A percentile compares a stretch with the other conserved stretches of the same genome.
Conservation (phyloP, 1,284 basidiomycete genomes). For the Fistulinella cinereoalba region DNA sequence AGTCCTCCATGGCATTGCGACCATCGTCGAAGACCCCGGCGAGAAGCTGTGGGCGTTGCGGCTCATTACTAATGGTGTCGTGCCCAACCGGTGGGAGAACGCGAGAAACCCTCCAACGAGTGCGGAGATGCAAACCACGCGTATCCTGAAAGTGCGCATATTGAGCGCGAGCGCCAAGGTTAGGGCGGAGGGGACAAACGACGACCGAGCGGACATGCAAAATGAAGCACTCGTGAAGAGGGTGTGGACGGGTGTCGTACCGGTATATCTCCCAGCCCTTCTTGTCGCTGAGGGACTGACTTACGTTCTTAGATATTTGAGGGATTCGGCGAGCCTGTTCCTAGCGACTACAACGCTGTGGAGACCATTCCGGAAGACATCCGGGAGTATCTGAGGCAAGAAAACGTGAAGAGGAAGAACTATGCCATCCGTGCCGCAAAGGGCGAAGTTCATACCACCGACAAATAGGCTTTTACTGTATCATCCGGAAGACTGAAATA, state of each 20-base stretch:
- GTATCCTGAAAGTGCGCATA: constrained; percentile 24
- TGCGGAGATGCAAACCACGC: constrained; percentile 25
- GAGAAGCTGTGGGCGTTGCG: constrained; percentile 28
- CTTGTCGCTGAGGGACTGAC: neutral
- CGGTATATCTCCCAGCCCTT: constrained; percentile 12
- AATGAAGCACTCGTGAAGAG: constrained; percentile 10
- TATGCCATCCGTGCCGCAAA: constrained; percentile 19
- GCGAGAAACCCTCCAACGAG: constrained; percentile 22
- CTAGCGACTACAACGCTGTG: constrained; percentile 19
- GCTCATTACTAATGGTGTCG: constrained; percentile 22
- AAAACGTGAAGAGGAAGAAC: constrained; percentile 26
- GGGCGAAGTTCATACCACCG: neutral
- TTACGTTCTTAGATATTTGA: constrained; percentile 19
- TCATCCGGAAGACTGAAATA: too few species aligned
- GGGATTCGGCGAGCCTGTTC: constrained; percentile 26
- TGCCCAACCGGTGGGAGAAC: constrained; percentile 25
- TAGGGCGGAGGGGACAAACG: constrained; percentile 23
- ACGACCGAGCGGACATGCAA: constrained; percentile 21
- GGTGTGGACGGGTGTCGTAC: constrained; percentile 28
- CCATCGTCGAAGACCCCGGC: constrained; percentile 12
- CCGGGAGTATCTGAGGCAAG: constrained; percentile 19
- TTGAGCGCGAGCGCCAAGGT: constrained; percentile 25
- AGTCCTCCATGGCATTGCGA: constrained; percentile 21
- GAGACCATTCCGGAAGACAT: constrained; percentile 18
- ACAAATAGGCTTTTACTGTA: too few species aligned